Percentiles rank a stretch among this genome's conserved stretches.
These are phyloP conservation scores for Blastobotrys chiropterorum DNA, from an alignment of 805 yeast species.

Conservation along the genomic window DNA sequence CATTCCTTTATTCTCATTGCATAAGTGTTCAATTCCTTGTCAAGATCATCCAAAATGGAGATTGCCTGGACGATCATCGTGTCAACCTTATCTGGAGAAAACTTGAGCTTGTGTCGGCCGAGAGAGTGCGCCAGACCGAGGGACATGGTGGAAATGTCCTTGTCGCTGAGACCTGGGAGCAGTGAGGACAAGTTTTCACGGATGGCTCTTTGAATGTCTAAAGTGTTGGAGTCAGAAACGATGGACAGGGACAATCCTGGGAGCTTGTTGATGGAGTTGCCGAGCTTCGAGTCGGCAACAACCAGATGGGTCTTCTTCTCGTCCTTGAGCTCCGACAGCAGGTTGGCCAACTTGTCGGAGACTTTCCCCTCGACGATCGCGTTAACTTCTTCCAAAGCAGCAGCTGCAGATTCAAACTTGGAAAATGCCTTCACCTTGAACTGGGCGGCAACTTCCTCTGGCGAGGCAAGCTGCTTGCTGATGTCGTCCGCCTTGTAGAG, in stretches of 20 bases:
- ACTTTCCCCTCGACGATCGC: slow-evolving; percentile 92
- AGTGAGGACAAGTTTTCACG: slow-evolving; percentile 91
- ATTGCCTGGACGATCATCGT: slow-evolving; percentile 99
- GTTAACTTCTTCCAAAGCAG: slow-evolving; percentile 92
- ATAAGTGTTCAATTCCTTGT: slow-evolving; percentile 94
- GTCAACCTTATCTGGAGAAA: slow-evolving; percentile 97
- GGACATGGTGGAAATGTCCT: slow-evolving; percentile 87
- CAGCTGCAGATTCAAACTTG: slow-evolving; percentile 89
- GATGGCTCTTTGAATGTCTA: slow-evolving; percentile 92
- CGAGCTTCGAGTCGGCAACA: slow-evolving; percentile 92
- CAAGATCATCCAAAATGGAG: slow-evolving; percentile 92
- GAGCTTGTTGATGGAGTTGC: slow-evolving; percentile 91
- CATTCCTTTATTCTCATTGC: slow-evolving; percentile 99
- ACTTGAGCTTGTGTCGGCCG: slow-evolving; percentile 96
- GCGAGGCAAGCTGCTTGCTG: slow-evolving; percentile 68
- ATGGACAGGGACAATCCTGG: slow-evolving; percentile 76
- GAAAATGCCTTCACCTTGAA: slow-evolving; percentile 94
- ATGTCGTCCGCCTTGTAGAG: slow-evolving; percentile 77
- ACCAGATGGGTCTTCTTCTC: slow-evolving; percentile 72
- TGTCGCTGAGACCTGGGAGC: slow-evolving; percentile 85
- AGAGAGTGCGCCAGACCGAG: slow-evolving; percentile 97
- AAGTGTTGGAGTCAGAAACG: slow-evolving; percentile 89
- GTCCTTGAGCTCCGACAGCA: slow-evolving; percentile 43
- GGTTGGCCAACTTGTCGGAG: slow-evolving; percentile 68
- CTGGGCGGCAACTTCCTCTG: slow-evolving; percentile 81